These are phyloP conservation scores for Choanephora cucurbitarum DNA, from an alignment of 371 early-diverging fungal genomes.

Conservation along the genomic window DNA sequence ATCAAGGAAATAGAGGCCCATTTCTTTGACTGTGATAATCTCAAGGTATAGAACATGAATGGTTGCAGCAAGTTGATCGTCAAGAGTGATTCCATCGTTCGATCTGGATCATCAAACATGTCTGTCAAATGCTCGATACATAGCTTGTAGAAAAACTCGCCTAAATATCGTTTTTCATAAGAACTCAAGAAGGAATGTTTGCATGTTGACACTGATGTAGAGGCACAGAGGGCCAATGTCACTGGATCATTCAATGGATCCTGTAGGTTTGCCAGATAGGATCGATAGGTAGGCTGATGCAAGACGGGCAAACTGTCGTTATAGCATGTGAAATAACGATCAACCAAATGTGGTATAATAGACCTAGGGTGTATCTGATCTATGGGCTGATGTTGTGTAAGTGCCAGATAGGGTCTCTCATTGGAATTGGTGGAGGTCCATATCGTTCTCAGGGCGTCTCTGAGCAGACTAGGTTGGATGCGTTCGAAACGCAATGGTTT, in stretches of 20 bases:
- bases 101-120: slow-evolving; percentile 10
- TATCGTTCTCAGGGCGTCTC: neutral
- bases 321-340: slow-evolving; percentile 4
- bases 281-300: slow-evolving; percentile 7
- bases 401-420: neutral
- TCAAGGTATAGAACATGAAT: neutral
- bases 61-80: neutral
- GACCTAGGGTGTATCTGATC: neutral
- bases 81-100: slow-evolving; percentile 4
- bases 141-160: neutral
- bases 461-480: neutral
- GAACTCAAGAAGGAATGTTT: slow-evolving; percentile 3
- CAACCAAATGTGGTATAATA: neutral
- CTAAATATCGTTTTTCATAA: slow-evolving; percentile 4
- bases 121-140: slow-evolving; percentile 7
- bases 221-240: slow-evolving; percentile 12
- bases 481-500: neutral
- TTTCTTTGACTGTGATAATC: neutral
- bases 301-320: neutral
- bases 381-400: neutral
- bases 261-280: neutral
- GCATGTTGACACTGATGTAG: neutral
- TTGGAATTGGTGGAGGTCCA: neutral
- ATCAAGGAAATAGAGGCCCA: neutral
- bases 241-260: slow-evolving; percentile 8